Base-by-base conservation (phyloP, 2,329 filamentous ascomycete species). In the Blastomyces gilchristii region DNA sequence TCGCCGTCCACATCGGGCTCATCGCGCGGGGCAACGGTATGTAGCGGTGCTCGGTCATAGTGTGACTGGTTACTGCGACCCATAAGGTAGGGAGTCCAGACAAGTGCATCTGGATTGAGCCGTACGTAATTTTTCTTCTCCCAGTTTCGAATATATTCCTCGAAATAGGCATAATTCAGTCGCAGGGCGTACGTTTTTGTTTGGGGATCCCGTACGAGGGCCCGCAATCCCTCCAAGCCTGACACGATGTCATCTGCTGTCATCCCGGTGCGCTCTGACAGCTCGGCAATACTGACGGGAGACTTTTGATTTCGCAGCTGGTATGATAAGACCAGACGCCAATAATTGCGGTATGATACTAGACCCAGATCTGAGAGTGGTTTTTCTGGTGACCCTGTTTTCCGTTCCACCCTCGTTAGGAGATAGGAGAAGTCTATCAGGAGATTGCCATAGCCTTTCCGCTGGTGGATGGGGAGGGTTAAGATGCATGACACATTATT, bases 401-500 rank as follows among this genome's bases (percentile, higher is more conserved):
- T 96, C 69, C 87, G 85, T 76, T 99, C 94, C 0, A 95, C 90
- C 60, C 91, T 86, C 0, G 95, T 97, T 57, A 99, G 84, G 7
- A 99, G 86, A 72, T 99, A 99, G 0, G 94, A 99, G 74, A 99
- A 99, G 73, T 99, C 94, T 69, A 99, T 99, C 57, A 99, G 83
- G 28, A 97, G 86, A 71, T 97, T 93, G 6, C 95, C 94, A 69
- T 97, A 99, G 63, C 94, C 94, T 75, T 97, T 96, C 62, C 95
- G 87, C 78, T 97, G 93, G 72, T 97, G 94, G 62, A 97, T 97
- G 0, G 94, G 94, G 49, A 99, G 80, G 3, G 96, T 96, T 58
- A 99, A 79, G 69, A 99, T 99, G 75, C 94, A 99, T 9, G 91
- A 97, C 58, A 99, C 94, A 68, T 99, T 99, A 75, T 99, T 97